These are phyloP conservation scores for Apiospora rasikravindrae DNA, from an alignment of 2,329 filamentous ascomycete genomes.

Conservation along the genomic window DNA sequence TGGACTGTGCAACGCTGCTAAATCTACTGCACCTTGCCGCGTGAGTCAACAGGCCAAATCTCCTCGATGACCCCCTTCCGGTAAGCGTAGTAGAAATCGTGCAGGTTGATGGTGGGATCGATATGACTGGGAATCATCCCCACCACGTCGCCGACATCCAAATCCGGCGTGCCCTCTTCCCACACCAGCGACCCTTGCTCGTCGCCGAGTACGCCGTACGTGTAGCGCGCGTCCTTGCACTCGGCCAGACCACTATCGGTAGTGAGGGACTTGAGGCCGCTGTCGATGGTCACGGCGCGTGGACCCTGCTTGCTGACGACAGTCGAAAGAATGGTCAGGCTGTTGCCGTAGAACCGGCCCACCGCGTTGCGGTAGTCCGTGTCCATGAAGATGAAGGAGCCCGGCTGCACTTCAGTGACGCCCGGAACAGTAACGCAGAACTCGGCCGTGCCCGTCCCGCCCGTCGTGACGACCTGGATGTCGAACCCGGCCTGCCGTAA, in stretches of 20 bases:
- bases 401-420: constrained; percentile 59
- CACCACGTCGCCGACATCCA: constrained; percentile 51
- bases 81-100: constrained; percentile 56
- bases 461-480: constrained; percentile 56
- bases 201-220: constrained; percentile 51
- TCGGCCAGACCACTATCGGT: constrained; percentile 58
- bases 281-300: constrained; percentile 52
- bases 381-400: constrained; percentile 63
- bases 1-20: background rate
- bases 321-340: constrained; percentile 53
- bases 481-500: constrained; percentile 46
- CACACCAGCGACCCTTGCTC: constrained; percentile 55
- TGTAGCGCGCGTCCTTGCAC: constrained; percentile 49
- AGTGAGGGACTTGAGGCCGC: constrained; percentile 55
- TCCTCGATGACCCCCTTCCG: constrained; percentile 53
- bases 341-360: constrained; percentile 53
- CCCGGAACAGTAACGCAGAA: constrained; percentile 57
- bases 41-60: constrained; percentile 56
- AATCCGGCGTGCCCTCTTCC: constrained; percentile 41
- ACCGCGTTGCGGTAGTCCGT: constrained; percentile 60
- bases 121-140: constrained; percentile 62
- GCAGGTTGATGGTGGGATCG: constrained; percentile 58
- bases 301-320: constrained; percentile 54
- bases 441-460: constrained; percentile 58
- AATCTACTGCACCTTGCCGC: constrained; percentile 55